phyloP scores from a whole-genome alignment of 2,329 filamentous ascomycete species.

The Pseudogymnoascus sp. region DNA sequence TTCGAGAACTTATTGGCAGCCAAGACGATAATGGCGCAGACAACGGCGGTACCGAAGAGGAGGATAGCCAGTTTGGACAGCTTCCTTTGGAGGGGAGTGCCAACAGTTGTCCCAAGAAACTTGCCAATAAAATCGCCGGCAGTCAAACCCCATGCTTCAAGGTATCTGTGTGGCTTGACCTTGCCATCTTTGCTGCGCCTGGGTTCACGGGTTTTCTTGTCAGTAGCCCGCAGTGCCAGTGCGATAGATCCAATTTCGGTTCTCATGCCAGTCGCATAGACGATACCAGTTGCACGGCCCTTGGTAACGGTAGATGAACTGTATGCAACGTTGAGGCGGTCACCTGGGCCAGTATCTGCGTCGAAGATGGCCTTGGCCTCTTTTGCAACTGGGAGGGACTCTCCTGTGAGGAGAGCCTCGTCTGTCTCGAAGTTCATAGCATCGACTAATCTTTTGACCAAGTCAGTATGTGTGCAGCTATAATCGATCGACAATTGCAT shows the following conservation, averaged over 20 bases:
- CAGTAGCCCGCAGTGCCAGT: constrained; percentile 46
- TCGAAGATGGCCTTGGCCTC: constrained; percentile 42
- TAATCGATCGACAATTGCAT: constrained; percentile 5
- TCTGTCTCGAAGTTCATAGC: constrained; percentile 51
- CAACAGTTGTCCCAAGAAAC: constrained; percentile 57
- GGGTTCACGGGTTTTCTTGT: constrained; percentile 38
- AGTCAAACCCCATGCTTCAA: constrained; percentile 35
- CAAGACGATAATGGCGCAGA: constrained; percentile 59
- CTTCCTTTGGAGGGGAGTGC: constrained; percentile 60
- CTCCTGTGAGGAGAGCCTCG: constrained; percentile 56
- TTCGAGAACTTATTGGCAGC: constrained; percentile 48
- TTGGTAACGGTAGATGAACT: constrained; percentile 56
- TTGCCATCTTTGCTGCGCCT: constrained; percentile 43
- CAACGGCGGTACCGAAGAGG: constrained; percentile 54
- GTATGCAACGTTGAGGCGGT: constrained; percentile 55
- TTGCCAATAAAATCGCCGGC: constrained; percentile 48
- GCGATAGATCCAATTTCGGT: constrained; percentile 62
- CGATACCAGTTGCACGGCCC: constrained; percentile 53
- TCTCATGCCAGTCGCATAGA: constrained; percentile 52
- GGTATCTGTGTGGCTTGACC: constrained; percentile 42
- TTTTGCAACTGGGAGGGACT: constrained; percentile 53
- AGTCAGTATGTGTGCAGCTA: constrained; percentile 12
- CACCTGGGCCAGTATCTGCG: constrained; percentile 48
- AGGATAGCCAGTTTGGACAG: constrained; percentile 57
- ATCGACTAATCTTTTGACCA: constrained; percentile 36